These are phyloP conservation scores for Phytophthora sansomeana DNA, from an alignment of 352 stramenopile species.

Conservation along the genomic window DNA sequence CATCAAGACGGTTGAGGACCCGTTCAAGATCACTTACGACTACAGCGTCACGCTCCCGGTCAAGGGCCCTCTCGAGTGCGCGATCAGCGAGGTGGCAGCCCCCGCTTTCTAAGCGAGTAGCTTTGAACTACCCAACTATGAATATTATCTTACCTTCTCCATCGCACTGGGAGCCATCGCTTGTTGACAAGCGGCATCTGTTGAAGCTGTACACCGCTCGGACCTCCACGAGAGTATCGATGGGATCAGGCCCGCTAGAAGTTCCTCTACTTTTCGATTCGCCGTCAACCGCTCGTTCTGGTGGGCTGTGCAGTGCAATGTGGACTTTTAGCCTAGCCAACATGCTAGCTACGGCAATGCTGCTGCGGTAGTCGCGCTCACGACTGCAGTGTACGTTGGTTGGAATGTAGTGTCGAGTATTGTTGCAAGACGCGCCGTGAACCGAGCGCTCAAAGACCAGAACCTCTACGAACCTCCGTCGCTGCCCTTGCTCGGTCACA, in stretches of 20 bases:
- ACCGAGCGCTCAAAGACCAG: constrained; percentile 20
- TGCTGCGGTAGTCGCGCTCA: constrained; percentile 7
- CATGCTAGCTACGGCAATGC: constrained; percentile 19
- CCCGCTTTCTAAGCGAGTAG: constrained; percentile 29
- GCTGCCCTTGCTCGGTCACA: constrained; percentile 40
- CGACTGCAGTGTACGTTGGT: constrained; percentile 18
- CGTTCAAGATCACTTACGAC: constrained; percentile 52
- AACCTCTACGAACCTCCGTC: constrained; percentile 29
- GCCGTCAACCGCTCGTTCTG: constrained; percentile 6
- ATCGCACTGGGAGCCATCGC: constrained; percentile 6
- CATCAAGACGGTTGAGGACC: constrained; percentile 42
- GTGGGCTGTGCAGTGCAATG: constrained; percentile 7
- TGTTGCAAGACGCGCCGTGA: constrained; percentile 9
- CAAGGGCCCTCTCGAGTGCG: constrained; percentile 44
- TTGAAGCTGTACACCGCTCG: constrained; percentile 14
- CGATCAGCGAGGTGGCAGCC: constrained; percentile 25
- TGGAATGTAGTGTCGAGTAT: constrained; percentile 19
- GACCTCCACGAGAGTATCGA: constrained; percentile 18
- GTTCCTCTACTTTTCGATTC: constrained; percentile 16
- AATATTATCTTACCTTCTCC: constrained; percentile 3
- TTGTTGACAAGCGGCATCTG: constrained; percentile 5
- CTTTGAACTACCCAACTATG: constrained; percentile 3
- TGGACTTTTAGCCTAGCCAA: constrained; percentile 15
- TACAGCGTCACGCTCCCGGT: constrained; percentile 47
- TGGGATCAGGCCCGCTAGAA: constrained; percentile 1